Base-by-base conservation (phyloP, 2,329 filamentous ascomycete species). In the Fusarium proliferatum region DNA sequence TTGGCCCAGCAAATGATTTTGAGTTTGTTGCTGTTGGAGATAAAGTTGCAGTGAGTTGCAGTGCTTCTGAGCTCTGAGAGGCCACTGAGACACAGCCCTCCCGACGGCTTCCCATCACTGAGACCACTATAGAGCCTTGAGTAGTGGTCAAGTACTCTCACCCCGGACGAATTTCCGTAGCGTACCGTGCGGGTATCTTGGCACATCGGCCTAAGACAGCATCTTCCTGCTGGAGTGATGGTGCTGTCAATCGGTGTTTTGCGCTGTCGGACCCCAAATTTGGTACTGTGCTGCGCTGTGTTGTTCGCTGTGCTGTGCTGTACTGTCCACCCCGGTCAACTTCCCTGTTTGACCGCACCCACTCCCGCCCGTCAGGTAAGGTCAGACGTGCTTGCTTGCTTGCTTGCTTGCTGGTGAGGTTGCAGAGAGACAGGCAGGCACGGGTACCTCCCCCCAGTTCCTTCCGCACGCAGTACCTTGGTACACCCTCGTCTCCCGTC, bases 341-440 rank as follows among this genome's bases (percentile, higher is more conserved):
- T 78, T 78, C 76, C 76, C 66, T 78, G 76, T 77, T 78, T 78
- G 76, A 76, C 72, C 64, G 74, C 71, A 67, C 71, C 74, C 74
- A 74, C 75, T 76, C 74, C 72, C 76, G 65, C 72, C 74, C 67
- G 70, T 71, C 71, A 75, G 58, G 71, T 73, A 72, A 72, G 69
- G 70, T 61, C 53, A 63, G 49, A 52, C n/a, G 33, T 52, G 49
- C 49, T 52, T 52, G 49, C 48, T 36, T 52, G 49, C 48, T 36
- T 49, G 46, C 19, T 49, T 45, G 61, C 46, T 39, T 33, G 45
- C 45, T 41, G 39, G 57, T 51, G 39, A 61, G 57, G 56, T 61
- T 36, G 45, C 64, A 67, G 46, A 58, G 42, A 68, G 33, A 9
- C 26, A 60, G 33, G 17, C 30, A 59, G 57, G 55, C 68, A 61